Evolutionary conservation across 495 filamentous ascomycete genomes (phyloP).

Genomic region (Trichoderma virens): DNA sequence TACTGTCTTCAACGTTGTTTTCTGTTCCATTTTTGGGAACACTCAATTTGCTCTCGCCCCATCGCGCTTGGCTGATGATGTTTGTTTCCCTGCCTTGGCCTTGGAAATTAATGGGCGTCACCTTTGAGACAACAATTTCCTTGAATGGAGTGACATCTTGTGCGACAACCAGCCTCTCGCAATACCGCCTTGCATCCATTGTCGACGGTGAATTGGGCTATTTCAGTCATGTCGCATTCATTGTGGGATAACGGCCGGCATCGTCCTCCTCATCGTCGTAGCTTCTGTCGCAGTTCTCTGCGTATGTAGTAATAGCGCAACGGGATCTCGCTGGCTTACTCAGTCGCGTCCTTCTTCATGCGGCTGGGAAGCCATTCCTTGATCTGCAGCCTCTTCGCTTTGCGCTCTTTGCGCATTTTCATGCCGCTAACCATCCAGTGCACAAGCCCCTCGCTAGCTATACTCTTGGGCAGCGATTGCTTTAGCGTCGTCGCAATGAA

Average conservation of each 20-base stretch:
- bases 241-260: not conserved
- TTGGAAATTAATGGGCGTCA: not conserved
- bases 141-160: not conserved
- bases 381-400: conserved; percentile 1
- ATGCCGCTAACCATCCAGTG: conserved; percentile 40
- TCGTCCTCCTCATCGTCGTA: not conserved
- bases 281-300: not conserved
- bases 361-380: conserved; percentile 7
- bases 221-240: conserved; percentile 1
- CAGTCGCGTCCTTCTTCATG: not conserved
- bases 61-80: not conserved
- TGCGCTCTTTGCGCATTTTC: not conserved
- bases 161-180: conserved; percentile 3
- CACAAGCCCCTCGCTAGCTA: conserved; percentile 29
- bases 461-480: conserved; percentile 25
- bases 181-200: not conserved
- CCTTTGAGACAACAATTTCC: not conserved
- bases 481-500: conserved; percentile 27
- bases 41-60: not conserved
- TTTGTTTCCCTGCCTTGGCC: not conserved
- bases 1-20: not conserved
- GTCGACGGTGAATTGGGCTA: not conserved
- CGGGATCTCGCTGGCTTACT: not conserved
- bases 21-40: not conserved
- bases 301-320: not conserved